Conservation (phyloP, 2,329 filamentous ascomycete species). For the Stromatinia cepivora region DNA sequence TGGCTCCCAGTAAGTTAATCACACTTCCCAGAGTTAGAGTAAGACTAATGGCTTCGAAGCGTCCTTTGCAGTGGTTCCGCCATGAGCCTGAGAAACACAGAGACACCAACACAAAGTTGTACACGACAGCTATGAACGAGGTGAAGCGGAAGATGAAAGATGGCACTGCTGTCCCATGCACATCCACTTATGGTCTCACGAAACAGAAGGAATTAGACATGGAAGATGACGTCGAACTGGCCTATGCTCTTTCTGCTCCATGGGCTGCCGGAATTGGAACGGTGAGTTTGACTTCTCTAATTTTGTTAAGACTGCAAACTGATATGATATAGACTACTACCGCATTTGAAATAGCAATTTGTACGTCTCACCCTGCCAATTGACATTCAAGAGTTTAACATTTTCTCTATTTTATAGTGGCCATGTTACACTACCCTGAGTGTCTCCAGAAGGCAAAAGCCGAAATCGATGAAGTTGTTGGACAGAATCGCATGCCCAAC, state of each 20-base stretch:
- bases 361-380: background rate
- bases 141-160: background rate
- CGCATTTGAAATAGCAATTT: background rate
- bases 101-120: background rate
- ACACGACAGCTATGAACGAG: constrained; percentile 1
- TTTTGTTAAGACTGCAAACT: background rate
- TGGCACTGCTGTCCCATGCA: constrained; percentile 2
- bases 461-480: constrained; percentile 4
- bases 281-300: background rate
- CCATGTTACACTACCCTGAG: background rate
- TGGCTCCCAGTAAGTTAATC: constrained; percentile 4
- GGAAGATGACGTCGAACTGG: background rate
- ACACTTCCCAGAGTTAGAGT: background rate
- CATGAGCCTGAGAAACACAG: constrained; percentile 3
- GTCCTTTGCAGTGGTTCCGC: background rate
- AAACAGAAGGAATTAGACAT: constrained; percentile 7
- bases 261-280: constrained; percentile 3
- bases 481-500: background rate
- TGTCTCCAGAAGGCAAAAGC: background rate
- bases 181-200: constrained; percentile 7
- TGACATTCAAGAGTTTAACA: background rate
- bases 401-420: background rate
- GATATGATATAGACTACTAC: background rate
- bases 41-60: background rate
- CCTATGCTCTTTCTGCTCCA: constrained; percentile 9